Evolutionary conservation across 805 yeast species (phyloP).

Genomic region (Myxozyma neglecta): DNA sequence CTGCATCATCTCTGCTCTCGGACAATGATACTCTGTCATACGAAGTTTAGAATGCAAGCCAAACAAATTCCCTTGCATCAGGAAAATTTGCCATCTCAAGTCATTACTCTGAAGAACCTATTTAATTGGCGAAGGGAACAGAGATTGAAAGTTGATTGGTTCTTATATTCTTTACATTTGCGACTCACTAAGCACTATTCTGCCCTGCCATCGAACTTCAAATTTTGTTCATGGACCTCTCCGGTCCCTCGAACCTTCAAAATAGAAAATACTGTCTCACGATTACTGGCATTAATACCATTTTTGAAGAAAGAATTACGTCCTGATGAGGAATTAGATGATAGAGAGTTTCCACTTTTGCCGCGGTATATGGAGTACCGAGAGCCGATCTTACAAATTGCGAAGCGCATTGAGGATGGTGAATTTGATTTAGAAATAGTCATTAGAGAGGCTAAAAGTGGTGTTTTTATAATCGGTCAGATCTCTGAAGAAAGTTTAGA

Average conservation of each 20-base stretch:
- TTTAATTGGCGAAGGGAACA: constrained; percentile 21
- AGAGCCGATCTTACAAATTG: constrained; percentile 22
- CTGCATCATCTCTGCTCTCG: constrained; percentile 15
- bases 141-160: constrained; percentile 19
- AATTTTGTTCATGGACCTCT: constrained; percentile 8
- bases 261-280: background rate
- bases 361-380: constrained; percentile 14
- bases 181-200: background rate
- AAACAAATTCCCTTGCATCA: background rate
- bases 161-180: constrained; percentile 1
- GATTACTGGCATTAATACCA: background rate
- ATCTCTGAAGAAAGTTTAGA: constrained; percentile 5
- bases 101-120: constrained; percentile 3
- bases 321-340: constrained; percentile 7
- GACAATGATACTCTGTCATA: background rate
- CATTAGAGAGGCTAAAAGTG: background rate
- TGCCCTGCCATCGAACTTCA: background rate
- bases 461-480: constrained; percentile 6
- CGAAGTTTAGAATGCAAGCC: background rate
- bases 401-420: constrained; percentile 7
- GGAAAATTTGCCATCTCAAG: background rate
- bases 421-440: constrained; percentile 9
- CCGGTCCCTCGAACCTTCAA: constrained; percentile 17
- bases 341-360: constrained; percentile 3
- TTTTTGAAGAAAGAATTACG: constrained; percentile 1